Percentiles rank a stretch among this genome's conserved stretches.
These are phyloP conservation scores for Ophryocystis elektroscirrha DNA, from an alignment of 169 alveolate genomes.

Conservation along the genomic window DNA sequence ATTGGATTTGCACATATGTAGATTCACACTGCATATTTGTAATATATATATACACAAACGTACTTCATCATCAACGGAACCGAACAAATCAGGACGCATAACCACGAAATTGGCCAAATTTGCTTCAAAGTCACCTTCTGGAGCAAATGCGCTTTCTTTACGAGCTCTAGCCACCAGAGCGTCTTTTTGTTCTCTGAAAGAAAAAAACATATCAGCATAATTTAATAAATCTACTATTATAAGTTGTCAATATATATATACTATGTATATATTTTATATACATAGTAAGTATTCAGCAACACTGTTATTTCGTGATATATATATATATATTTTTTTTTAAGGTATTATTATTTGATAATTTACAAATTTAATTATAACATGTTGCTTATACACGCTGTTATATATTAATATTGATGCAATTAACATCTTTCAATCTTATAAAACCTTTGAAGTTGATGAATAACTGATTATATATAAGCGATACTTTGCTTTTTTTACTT, in stretches of 20 bases:
- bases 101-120: conserved; percentile 54
- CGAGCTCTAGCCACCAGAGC: conserved; percentile 51
- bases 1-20: too few species aligned
- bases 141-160: conserved; percentile 56
- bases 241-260: background rate
- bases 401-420: too few species aligned
- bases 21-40: conserved; percentile 11
- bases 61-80: conserved; percentile 64
- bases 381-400: background rate
- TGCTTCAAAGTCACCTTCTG: conserved; percentile 51
- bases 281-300: background rate
- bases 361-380: background rate
- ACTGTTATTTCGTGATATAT: background rate
- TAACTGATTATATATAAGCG: background rate
- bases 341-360: background rate
- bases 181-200: conserved; percentile 39
- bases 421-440: too few species aligned
- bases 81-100: conserved; percentile 64
- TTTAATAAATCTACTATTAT: background rate
- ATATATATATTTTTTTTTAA: background rate
- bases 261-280: background rate
- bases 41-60: too few species aligned
- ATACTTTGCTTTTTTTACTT: background rate
- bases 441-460: background rate
- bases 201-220: background rate